Evolutionary conservation across 2,329 filamentous ascomycete species (phyloP), one percentile per base, ranked within the genome.

Genomic region (Sordariomycetes sp.): DNA sequence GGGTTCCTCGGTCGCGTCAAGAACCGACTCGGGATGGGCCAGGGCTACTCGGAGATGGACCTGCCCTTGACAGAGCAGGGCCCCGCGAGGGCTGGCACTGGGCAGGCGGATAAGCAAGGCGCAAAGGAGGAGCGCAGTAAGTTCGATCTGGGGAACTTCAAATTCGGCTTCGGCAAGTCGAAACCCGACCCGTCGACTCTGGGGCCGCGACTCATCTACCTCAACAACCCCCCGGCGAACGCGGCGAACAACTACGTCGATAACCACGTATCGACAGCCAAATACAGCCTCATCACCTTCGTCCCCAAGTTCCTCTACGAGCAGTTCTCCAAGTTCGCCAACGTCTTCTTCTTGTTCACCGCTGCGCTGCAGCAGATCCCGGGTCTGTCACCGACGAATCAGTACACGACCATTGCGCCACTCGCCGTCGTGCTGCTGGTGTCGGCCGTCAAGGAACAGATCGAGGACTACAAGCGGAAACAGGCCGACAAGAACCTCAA

Each of bases 301-400:
- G 70, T 97, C 20, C 94, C 94, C 55, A 99, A 99, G 73, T 99
- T 99, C 74, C 79, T 99, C 59, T 91, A 93, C 71, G 94, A 99
- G 72, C 94, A 99, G 71, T 99, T 99, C 75, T 97, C 92, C 61
- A 99, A 97, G 78, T 96, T 97, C 73, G 94, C 94, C 77, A 99
- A 99, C 74, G 74, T 99, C 68, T 99, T 99, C 79, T 99, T 99
- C 88, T 82, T 99, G 70, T 97, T 99, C 72, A 99, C 94, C 43
- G 92, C 94, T 18, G 86, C 84, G 48, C 76, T 99, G 53, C 94
- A 99, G 76, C 94, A 99, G 71, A 96, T 99, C 61, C 94, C 94
- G 24, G 87, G 88, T 63, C 87, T 99, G 61, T 96, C 92, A 37
- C 94, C 95, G 8, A 99, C 94, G 11, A 97, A 97, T 74, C 83